Evolutionary conservation across 2,329 filamentous ascomycete genomes (phyloP).

Genomic region (Fusarium hainanense): DNA sequence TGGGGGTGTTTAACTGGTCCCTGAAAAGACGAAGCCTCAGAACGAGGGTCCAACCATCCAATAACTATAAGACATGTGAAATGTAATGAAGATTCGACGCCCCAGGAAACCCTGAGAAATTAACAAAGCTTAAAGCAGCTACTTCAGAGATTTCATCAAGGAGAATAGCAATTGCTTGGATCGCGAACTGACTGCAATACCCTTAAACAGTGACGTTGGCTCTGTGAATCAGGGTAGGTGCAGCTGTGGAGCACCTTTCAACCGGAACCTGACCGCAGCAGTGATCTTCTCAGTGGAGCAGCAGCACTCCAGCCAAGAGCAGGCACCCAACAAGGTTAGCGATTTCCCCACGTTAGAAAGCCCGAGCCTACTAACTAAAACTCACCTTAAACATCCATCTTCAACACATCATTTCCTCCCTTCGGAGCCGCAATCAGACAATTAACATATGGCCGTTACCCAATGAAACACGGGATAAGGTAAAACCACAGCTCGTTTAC

Average conservation of each 20-base stretch:
- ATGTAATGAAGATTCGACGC: not conserved
- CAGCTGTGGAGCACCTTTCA: not conserved
- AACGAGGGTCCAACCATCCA: not conserved
- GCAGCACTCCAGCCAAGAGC: not conserved
- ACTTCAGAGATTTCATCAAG: not conserved
- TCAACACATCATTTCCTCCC: conserved; percentile 23
- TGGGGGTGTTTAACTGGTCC: conserved; percentile 19
- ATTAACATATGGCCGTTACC: not conserved
- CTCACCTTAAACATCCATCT: conserved; percentile 32
- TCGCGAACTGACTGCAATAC: not conserved
- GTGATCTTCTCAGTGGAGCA: conserved; percentile 23
- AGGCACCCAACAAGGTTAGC: not conserved
- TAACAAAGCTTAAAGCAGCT: not conserved
- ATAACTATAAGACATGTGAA: not conserved
- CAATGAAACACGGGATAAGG: conserved; percentile 16
- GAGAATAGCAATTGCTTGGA: not conserved
- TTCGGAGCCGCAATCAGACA: conserved; percentile 34
- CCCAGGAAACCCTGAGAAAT: not conserved
- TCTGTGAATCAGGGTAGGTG: not conserved
- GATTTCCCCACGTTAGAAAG: conserved; percentile 21
- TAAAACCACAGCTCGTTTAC: not conserved
- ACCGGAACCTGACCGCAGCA: conserved; percentile 4
- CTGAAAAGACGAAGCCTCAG: not conserved
- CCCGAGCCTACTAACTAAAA: conserved; percentile 8
- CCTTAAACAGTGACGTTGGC: not conserved